Percentiles rank a stretch among this genome's conserved stretches.
Evolutionary conservation across 257 asterid species (phyloP).

Genomic region (Gentiana macrophylla): DNA sequence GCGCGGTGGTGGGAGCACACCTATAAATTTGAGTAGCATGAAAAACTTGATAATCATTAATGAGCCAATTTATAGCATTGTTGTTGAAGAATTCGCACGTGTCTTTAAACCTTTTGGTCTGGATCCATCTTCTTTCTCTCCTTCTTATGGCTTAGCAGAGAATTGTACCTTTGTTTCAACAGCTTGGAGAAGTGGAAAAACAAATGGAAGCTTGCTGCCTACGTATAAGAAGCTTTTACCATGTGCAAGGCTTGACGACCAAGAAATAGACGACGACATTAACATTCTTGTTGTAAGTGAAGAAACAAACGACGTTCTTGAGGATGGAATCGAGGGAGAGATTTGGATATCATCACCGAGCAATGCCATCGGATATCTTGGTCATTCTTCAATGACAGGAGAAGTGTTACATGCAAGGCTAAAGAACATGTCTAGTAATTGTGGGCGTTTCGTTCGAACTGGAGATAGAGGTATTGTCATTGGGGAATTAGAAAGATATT

Average conservation of each 20-base stretch:
- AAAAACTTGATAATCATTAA: conserved; percentile 57
- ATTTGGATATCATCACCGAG: conserved; percentile 83
- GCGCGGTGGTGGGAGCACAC: conserved; percentile 31
- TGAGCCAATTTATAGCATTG: conserved; percentile 52
- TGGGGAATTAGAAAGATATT: conserved; percentile 37
- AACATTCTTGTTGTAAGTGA: conserved; percentile 50
- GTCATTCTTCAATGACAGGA: conserved; percentile 49
- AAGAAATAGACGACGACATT: conserved; percentile 43
- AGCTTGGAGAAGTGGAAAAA: conserved; percentile 43
- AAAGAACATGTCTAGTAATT: conserved; percentile 8
- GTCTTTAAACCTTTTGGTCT: conserved; percentile 41
- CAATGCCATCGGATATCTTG: conserved; percentile 60
- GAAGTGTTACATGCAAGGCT: conserved; percentile 38
- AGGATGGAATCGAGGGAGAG: conserved; percentile 78
- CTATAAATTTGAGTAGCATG: conserved; percentile 34
- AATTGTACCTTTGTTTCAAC: conserved; percentile 76
- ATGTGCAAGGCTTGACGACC: conserved; percentile 39
- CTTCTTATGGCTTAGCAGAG: conserved; percentile 77
- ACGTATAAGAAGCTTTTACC: conserved; percentile 44
- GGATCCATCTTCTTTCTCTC: conserved; percentile 39
- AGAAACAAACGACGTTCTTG: conserved; percentile 38
- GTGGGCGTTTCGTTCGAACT: conserved; percentile 35
- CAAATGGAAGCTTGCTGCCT: conserved; percentile 17
- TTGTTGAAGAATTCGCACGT: conserved; percentile 29
- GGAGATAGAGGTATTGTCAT: conserved; percentile 60